A percentile compares a stretch with the other conserved stretches of the same genome.
phyloP scores from a whole-genome alignment of 1,139 yeast genomes.

The Pneumocystis wakefieldiae region DNA sequence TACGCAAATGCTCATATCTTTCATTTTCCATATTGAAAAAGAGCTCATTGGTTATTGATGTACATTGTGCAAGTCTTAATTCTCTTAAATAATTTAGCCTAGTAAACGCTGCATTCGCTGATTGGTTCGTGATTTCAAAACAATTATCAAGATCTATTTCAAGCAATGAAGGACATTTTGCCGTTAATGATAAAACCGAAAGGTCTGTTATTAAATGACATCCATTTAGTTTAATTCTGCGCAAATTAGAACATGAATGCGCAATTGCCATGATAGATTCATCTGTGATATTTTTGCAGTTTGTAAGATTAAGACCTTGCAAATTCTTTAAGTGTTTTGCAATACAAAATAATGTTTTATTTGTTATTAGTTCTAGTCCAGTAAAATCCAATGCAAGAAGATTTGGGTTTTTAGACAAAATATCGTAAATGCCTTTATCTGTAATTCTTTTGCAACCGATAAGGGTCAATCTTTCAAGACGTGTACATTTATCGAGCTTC shows the following conservation, averaged over 20 bases:
- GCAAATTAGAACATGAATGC: slow-evolving; percentile 53
- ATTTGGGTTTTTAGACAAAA: slow-evolving; percentile 49
- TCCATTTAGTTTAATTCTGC: slow-evolving; percentile 65
- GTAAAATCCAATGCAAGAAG: slow-evolving; percentile 81
- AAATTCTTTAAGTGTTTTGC: slow-evolving; percentile 59
- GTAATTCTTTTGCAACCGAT: slow-evolving; percentile 62
- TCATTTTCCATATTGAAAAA: slow-evolving; percentile 25
- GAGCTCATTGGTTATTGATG: slow-evolving; percentile 38
- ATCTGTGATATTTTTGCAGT: slow-evolving; percentile 57
- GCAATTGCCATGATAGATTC: slow-evolving; percentile 48
- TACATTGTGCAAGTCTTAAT: slow-evolving; percentile 38
- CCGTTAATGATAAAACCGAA: slow-evolving; percentile 48
- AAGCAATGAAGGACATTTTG: slow-evolving; percentile 60
- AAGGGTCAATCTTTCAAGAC: slow-evolving; percentile 70
- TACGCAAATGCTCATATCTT: slow-evolving; percentile 43
- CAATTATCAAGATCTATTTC: slow-evolving; percentile 85
- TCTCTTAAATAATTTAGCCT: slow-evolving; percentile 63
- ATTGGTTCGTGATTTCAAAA: slow-evolving; percentile 50
- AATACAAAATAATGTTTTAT: slow-evolving; percentile 53
- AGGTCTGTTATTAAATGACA: slow-evolving; percentile 53
- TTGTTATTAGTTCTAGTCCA: slow-evolving; percentile 56
- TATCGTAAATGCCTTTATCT: slow-evolving; percentile 44
- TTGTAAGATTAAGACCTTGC: slow-evolving; percentile 85
- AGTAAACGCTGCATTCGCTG: slow-evolving; percentile 47
- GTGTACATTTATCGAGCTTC: slow-evolving; percentile 38